phyloP scores from a whole-genome alignment of 495 filamentous ascomycete genomes.

The Jackrogersella multiformis region DNA sequence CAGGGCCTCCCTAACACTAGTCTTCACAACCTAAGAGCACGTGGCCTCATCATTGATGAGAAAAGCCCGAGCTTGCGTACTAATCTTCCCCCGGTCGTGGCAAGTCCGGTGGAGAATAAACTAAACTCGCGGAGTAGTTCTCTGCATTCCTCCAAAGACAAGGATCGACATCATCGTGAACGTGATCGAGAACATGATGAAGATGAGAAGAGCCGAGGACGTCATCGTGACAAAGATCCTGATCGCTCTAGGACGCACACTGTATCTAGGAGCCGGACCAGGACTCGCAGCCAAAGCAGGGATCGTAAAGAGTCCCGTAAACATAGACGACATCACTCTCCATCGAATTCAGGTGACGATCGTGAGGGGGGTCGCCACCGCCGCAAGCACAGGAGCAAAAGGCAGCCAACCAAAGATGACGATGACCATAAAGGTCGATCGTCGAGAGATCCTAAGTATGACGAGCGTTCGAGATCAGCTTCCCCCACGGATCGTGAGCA shows the following conservation, averaged over 20 bases:
- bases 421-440: conserved; percentile 49
- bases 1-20: conserved; percentile 83
- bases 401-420: conserved; percentile 51
- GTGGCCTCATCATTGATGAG: conserved; percentile 56
- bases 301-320: conserved; percentile 64
- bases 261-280: conserved; percentile 37
- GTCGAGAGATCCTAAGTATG: conserved; percentile 49
- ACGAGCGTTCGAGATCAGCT: conserved; percentile 60
- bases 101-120: conserved; percentile 47
- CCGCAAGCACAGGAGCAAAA: conserved; percentile 60
- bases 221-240: conserved; percentile 43
- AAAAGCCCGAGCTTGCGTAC: conserved; percentile 49
- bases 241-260: conserved; percentile 41
- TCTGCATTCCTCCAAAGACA: conserved; percentile 43
- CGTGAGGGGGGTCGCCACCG: conserved; percentile 61
- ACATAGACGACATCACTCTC: conserved; percentile 67
- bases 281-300: conserved; percentile 53
- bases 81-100: conserved; percentile 41
- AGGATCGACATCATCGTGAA: conserved; percentile 46
- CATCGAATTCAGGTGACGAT: conserved; percentile 57
- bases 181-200: conserved; percentile 45
- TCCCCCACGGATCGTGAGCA: conserved; percentile 61
- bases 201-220: conserved; percentile 42
- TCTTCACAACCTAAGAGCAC: conserved; percentile 61
- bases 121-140: conserved; percentile 55